Base-by-base conservation (phyloP, 805 yeast genomes). In the Torulaspora maleeae region DNA sequence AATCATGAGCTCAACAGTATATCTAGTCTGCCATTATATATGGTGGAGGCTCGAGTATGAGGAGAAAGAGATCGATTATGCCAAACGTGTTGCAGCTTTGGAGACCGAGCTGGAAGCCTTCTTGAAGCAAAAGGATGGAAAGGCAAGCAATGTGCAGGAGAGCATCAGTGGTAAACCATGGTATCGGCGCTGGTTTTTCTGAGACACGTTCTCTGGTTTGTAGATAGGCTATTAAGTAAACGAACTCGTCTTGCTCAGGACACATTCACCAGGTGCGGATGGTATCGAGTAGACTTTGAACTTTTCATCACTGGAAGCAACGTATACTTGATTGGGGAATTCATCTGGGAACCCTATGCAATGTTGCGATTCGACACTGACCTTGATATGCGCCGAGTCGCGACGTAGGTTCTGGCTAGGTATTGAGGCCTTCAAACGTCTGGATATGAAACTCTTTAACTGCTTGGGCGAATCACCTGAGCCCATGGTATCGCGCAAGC, bases 301-400 rank as follows among this genome's bases (percentile, higher is more conserved):
- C 15, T 43, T 52, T 1, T 64, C 67, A 41, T 63, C 63, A 38
- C 58, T 55, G 2, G 64, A 55, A 12, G 62, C 61, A 17, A 63
- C 38, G 37, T 61, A 61, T 1, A 63, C 48, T 34, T 59, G 60
- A 20, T 57, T 53, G 5, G 60, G 55, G 38, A 57, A 59, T 36
- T 64, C 68, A 37, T 60, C 60, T 5, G 68, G 66, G 36, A 64
- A 63, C 5, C 64, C 67, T 1, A 64, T 36, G 36, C 58, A 47
- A 42, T 57, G 51, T 10, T 47, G 42, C 16, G 44, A 42, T 4
- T 49, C 45, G 22, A 58, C 58, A n/a, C 51, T 38, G 4, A 59
- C 58, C 7, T 53, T 52, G 13, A 63, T 58, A 44, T 56, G 61
- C 5, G 66, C 68, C 44, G 48, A 56, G 38, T 63, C 61, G 32